Conservation (phyloP, 371 early-diverging fungal genomes). For the Circinella umbellata region DNA sequence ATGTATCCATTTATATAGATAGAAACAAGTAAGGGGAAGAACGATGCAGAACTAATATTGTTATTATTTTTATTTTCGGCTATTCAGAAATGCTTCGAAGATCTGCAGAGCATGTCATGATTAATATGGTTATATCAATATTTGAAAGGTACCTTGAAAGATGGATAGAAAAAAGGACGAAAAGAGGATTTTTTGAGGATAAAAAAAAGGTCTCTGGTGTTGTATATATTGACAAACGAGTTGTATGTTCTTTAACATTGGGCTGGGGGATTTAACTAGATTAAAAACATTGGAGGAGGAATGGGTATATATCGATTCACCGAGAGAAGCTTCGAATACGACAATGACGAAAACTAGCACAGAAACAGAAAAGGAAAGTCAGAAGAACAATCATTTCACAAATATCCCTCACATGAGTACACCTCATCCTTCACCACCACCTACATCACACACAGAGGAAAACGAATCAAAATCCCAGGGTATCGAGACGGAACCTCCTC, state of each 20-base stretch:
- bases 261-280: constrained; percentile 13
- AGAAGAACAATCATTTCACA: constrained; percentile 3
- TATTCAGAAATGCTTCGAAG: constrained; percentile 74
- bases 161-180: too few species aligned
- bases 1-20: not conserved
- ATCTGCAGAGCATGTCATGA: constrained; percentile 83
- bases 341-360: not conserved
- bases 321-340: constrained; percentile 12
- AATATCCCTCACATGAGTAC: constrained; percentile 49
- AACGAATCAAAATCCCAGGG: not conserved
- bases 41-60: not conserved
- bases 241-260: too few species aligned
- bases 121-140: constrained; percentile 73
- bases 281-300: constrained; percentile 50
- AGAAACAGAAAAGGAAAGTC: constrained; percentile 4
- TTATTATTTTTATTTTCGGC: not conserved
- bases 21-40: constrained; percentile 21
- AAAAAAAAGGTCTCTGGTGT: not conserved
- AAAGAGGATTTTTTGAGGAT: not conserved
- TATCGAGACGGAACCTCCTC: not conserved
- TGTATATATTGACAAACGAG: too few species aligned
- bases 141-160: constrained; percentile 60
- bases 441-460: constrained; percentile 8
- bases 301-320: constrained; percentile 46
- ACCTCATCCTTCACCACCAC: constrained; percentile 37